Evolutionary conservation across 345 rosid genomes (phyloP), one percentile per base, ranked within the genome.

Genomic region (Populus simonii): DNA sequence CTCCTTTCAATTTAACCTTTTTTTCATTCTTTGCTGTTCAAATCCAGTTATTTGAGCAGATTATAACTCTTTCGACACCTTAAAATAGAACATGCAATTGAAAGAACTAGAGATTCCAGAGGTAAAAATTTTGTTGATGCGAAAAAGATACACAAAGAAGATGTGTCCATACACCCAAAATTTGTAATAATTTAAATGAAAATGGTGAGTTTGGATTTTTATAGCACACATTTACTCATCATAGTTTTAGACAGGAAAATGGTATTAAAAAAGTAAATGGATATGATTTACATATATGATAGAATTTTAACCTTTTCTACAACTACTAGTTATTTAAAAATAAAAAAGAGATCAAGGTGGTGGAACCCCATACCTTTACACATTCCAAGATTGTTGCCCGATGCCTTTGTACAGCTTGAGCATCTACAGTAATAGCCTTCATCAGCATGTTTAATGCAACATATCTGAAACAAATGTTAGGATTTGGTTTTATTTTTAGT

Each of bases 321-420:
- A 59, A 23, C 27, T n/a, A 59, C 7, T 25, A 23, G 29, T 57
- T 57, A 23, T 59, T 59, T 25, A 59, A n/a, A 59, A 23, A n/a
- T n/a, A 59, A 55, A 59, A 13, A 23, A 59, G 27, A 23, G 29
- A 59, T 59, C 65, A 59, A 59, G 15, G 5, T 23, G 23, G 59
- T 1, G 16, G 15, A 59, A 59, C 29, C 13, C 27, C 79, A 76
- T 89, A 96, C 99, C 98, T 96, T 96, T 55, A 96, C 99, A 87
- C 99, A 96, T 88, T 96, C 98, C 91, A 96, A 87, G 74, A 96
- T 92, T 22, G 97, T 96, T 61, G 89, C 97, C 74, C 98, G 90
- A 80, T 96, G 98, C 85, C 98, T 92, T 81, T 96, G 98, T 79
- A 96, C 94, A 38, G 99, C 98, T 90, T 92, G 97, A 77, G 94